A percentile compares a stretch with the other conserved stretches of the same genome.
These are phyloP conservation scores for Ambrosiella xylebori DNA, from an alignment of 2,329 filamentous ascomycete species.

Conservation along the genomic window DNA sequence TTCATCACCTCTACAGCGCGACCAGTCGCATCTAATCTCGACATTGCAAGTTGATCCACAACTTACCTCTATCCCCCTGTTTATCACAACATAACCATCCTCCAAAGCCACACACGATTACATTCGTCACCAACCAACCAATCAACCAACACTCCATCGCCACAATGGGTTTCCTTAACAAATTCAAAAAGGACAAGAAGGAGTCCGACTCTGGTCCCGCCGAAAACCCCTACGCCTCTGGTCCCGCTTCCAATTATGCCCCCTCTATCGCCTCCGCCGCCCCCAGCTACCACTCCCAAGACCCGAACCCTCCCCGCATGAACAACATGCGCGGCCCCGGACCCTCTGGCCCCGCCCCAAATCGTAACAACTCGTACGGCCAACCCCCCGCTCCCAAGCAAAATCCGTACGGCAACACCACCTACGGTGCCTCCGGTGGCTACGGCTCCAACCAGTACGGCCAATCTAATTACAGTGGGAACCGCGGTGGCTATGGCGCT, in stretches of 20 bases:
- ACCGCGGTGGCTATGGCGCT: constrained; percentile 30
- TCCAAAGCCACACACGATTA: background rate
- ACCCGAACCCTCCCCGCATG: constrained; percentile 9
- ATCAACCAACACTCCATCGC: background rate
- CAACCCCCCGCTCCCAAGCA: background rate
- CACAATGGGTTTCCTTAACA: constrained; percentile 11
- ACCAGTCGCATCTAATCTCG: background rate
- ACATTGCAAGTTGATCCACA: background rate
- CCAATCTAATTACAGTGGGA: constrained; percentile 26
- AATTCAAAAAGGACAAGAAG: constrained; percentile 11
- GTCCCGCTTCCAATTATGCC: constrained; percentile 9
- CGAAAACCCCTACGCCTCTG: constrained; percentile 12
- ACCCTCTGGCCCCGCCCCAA: constrained; percentile 20
- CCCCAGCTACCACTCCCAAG: constrained; percentile 10
- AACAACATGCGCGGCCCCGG: constrained; percentile 13
- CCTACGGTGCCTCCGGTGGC: constrained; percentile 20
- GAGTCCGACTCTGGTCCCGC: constrained; percentile 9
- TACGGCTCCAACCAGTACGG: constrained; percentile 39
- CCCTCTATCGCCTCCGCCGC: constrained; percentile 10
- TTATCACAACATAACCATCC: too few species aligned
- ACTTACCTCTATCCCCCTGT: background rate
- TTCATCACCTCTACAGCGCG: background rate
- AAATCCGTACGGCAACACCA: constrained; percentile 10
- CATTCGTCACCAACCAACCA: background rate
- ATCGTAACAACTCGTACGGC: constrained; percentile 15